A percentile compares a stretch with the other conserved stretches of the same genome.
Conservation (phyloP, 108 stramenopile genomes). For the Chaetoceros muelleri region DNA sequence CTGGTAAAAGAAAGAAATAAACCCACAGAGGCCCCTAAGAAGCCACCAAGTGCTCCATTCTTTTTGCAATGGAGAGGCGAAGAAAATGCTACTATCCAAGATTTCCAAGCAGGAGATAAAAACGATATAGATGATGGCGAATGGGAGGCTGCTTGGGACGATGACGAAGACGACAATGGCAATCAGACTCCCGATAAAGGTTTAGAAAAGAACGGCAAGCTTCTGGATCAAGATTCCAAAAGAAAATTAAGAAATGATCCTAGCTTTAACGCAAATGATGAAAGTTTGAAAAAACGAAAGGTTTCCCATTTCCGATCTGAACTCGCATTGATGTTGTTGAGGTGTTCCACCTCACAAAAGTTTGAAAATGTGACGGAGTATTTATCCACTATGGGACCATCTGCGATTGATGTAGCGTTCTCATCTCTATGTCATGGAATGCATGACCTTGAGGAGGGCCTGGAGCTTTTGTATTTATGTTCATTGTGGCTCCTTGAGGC, state of each 20-base stretch:
- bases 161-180: constrained; percentile 53
- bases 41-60: constrained; percentile 92
- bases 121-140: constrained; percentile 51
- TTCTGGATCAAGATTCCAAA: constrained; percentile 5
- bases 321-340: constrained; percentile 51
- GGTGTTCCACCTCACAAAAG: constrained; percentile 23
- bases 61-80: constrained; percentile 86
- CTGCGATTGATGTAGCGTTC: constrained; percentile 88
- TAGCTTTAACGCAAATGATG: neutral
- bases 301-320: constrained; percentile 53
- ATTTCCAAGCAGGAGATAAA: constrained; percentile 3
- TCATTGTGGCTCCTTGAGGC: constrained; percentile 68
- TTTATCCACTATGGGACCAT: constrained; percentile 66
- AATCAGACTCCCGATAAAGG: constrained; percentile 19
- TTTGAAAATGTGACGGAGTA: constrained; percentile 55
- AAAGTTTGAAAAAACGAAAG: constrained; percentile 31
- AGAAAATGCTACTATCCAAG: constrained; percentile 13
- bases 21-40: constrained; percentile 88
- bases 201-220: constrained; percentile 20
- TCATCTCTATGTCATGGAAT: constrained; percentile 71
- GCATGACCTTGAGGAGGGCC: constrained; percentile 77
- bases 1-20: constrained; percentile 90
- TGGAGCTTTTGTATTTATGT: constrained; percentile 55
- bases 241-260: too few species aligned
- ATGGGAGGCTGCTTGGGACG: constrained; percentile 80